phyloP scores from a whole-genome alignment of 139 green algal genomes.

The Astrephomene gubernaculifera region DNA sequence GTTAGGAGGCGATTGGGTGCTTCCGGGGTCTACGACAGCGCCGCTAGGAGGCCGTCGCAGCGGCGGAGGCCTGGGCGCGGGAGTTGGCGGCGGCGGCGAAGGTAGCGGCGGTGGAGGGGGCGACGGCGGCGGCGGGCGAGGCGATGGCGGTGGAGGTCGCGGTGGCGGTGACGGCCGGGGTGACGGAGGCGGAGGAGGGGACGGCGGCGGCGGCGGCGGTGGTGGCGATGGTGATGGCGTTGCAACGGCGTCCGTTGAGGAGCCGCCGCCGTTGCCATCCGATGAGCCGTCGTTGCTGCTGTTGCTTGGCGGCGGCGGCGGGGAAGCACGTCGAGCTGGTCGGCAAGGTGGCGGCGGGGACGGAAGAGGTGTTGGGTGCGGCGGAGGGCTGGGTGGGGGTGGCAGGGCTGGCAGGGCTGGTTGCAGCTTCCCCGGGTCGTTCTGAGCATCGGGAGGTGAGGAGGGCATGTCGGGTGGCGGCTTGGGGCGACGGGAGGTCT shows the following conservation, averaged over 20 bases:
- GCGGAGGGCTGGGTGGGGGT: background rate
- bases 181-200: background rate
- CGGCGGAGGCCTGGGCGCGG: background rate
- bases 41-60: conserved; percentile 5
- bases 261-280: too few relatives aligned
- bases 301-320: background rate
- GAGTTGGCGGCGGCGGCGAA: background rate
- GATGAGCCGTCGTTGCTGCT: too few relatives aligned
- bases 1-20: too few relatives aligned
- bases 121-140: background rate
- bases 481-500: too few relatives aligned
- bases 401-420: background rate
- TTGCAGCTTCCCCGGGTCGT: background rate
- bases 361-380: background rate
- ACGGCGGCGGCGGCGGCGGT: background rate
- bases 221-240: background rate
- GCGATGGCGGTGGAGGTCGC: background rate
- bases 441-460: background rate
- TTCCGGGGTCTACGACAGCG: too few relatives aligned
- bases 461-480: background rate
- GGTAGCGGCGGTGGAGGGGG: background rate
- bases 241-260: too few relatives aligned
- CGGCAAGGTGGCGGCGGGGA: background rate
- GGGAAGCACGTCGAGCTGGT: background rate
- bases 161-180: background rate